Percentiles rank a stretch among this genome's conserved stretches.
These are phyloP conservation scores for Orychophragmus violaceus DNA, from an alignment of 345 rosid species.

Conservation along the genomic window DNA sequence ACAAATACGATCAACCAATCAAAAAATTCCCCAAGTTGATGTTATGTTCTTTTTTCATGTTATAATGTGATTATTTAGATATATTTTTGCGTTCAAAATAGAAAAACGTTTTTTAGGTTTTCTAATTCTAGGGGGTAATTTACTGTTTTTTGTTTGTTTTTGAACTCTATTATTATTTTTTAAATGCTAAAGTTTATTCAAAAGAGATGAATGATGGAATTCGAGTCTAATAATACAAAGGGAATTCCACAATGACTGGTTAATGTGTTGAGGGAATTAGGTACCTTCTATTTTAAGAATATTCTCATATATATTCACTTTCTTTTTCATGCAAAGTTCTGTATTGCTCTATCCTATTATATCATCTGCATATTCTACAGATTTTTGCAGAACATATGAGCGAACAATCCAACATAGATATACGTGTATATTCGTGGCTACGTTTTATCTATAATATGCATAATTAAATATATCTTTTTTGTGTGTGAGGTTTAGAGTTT, in stretches of 20 bases:
- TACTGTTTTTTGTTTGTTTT: background rate
- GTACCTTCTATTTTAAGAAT: slow-evolving; percentile 22
- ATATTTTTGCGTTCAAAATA: background rate
- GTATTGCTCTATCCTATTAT: slow-evolving; percentile 23
- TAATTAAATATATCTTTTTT: background rate
- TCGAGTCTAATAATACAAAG: slow-evolving; percentile 20
- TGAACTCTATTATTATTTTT: background rate
- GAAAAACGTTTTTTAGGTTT: background rate
- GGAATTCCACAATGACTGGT: slow-evolving; percentile 27
- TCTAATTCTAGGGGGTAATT: background rate
- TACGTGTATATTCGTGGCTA: slow-evolving; percentile 27
- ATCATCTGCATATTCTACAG: slow-evolving; percentile 28
- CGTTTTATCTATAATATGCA: background rate
- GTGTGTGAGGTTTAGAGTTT: background rate
- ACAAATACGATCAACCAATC: slow-evolving; percentile 23
- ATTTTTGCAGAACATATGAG: slow-evolving; percentile 20
- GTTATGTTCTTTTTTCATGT: background rate
- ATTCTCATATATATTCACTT: background rate
- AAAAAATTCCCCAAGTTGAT: background rate
- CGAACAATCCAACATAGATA: slow-evolving; percentile 19
- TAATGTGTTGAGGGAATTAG: slow-evolving; percentile 30
- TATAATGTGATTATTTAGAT: background rate
- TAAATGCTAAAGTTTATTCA: background rate
- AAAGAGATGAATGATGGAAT: background rate
- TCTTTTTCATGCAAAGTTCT: slow-evolving; percentile 24